Conservation (phyloP, 441 rosid genomes). For the Corymbia calophylla region DNA sequence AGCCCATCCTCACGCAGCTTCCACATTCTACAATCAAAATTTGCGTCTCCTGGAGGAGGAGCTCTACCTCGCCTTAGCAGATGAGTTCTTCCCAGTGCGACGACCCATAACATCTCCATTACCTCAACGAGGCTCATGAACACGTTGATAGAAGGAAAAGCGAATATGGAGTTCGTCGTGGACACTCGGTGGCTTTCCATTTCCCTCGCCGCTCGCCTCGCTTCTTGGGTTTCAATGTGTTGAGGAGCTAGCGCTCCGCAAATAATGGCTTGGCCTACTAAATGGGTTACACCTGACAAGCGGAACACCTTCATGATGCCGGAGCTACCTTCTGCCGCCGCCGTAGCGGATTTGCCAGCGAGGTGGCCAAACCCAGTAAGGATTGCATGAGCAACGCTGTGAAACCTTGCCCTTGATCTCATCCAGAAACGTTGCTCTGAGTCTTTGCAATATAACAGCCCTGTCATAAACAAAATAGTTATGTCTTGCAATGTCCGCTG, state of each 20-base stretch:
- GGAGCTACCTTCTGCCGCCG: not conserved
- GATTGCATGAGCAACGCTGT: not conserved
- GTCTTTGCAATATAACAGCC: not conserved
- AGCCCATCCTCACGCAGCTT: not conserved
- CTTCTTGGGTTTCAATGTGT: not conserved
- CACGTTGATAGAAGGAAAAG: not conserved
- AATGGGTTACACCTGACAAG: not conserved
- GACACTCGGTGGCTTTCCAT: not conserved
- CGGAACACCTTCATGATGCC: not conserved
- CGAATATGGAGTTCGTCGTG: not conserved
- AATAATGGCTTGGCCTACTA: not conserved
- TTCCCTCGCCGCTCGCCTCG: not conserved
- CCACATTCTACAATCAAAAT: not conserved
- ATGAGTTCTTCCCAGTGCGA: not conserved
- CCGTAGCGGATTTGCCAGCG: not conserved
- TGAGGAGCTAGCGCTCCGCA: not conserved
- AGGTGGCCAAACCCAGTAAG: not conserved
- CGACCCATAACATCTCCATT: not conserved
- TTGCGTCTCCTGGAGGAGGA: not conserved
- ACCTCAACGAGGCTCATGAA: not conserved
- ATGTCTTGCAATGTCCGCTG: not conserved
- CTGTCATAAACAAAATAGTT: not conserved
- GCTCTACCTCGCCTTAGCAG: not conserved
- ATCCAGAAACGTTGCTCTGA: not conserved
- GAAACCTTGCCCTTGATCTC: not conserved